Conservation (phyloP, 176 grass and related monocot species). For the Microstegium vimineum region DNA sequence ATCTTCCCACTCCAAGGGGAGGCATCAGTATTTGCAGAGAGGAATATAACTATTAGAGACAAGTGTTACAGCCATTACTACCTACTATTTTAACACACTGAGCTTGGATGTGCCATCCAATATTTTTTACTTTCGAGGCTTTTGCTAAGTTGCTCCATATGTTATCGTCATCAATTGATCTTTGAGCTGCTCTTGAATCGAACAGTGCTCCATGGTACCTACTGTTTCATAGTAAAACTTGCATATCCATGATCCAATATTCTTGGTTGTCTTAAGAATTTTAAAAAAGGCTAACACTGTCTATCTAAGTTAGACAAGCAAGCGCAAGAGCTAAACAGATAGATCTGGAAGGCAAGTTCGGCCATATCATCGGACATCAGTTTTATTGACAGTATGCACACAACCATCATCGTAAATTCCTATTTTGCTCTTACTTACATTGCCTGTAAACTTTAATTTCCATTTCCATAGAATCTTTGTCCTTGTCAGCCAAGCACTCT, state of each 20-base stretch:
- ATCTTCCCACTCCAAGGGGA: constrained; percentile 72
- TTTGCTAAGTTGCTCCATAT: constrained; percentile 74
- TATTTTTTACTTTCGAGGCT: constrained; percentile 86
- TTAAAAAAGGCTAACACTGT: not conserved
- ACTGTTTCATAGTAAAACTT: not conserved
- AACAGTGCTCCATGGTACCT: constrained; percentile 66
- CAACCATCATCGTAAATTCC: constrained; percentile 46
- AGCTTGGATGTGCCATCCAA: constrained; percentile 70
- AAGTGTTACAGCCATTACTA: constrained; percentile 69
- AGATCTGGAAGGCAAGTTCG: constrained; percentile 66
- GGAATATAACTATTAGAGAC: constrained; percentile 83
- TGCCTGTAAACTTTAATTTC: not conserved
- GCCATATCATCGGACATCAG: constrained; percentile 61
- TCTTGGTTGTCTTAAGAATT: not conserved
- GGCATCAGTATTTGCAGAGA: constrained; percentile 73
- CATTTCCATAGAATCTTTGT: constrained; percentile 2
- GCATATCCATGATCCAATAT: not conserved
- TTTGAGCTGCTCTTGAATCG: constrained; percentile 53
- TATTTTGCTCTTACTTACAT: not conserved
- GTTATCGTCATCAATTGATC: constrained; percentile 70
- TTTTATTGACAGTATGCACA: constrained; percentile 62
- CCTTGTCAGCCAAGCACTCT: constrained; percentile 55
- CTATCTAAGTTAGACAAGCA: constrained; percentile 67
- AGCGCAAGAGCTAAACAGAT: constrained; percentile 62
- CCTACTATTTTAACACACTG: constrained; percentile 80